phyloP scores from a whole-genome alignment of 768 basidiomycete species.

The Lyophyllum decastes region DNA sequence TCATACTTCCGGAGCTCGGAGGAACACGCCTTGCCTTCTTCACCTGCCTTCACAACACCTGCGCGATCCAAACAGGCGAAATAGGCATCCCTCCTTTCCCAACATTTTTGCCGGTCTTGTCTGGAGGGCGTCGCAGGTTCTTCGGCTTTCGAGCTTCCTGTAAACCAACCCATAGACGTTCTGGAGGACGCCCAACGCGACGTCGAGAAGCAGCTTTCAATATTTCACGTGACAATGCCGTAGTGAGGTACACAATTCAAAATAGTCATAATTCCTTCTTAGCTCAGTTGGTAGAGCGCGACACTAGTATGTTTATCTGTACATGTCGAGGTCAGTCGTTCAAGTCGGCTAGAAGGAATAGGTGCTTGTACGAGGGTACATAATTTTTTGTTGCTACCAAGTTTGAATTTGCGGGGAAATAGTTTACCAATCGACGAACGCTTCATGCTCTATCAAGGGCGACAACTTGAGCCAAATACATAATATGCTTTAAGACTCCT shows the following conservation, averaged over 20 bases:
- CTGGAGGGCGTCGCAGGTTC: slow-evolving; percentile 46
- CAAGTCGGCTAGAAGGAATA: slow-evolving; percentile 13
- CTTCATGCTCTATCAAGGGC: too few relatives aligned
- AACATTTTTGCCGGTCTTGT: slow-evolving; percentile 78
- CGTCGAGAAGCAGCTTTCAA: too few relatives aligned
- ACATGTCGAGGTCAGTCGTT: slow-evolving; percentile 14
- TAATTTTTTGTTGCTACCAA: too few relatives aligned
- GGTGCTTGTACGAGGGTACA: too few relatives aligned
- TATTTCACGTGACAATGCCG: too few relatives aligned
- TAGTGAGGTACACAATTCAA: too few relatives aligned
- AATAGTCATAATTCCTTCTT: slow-evolving; percentile 5
- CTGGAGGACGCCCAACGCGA: too few relatives aligned
- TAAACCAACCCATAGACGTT: slow-evolving; percentile 45
- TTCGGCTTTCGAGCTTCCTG: slow-evolving; percentile 35
- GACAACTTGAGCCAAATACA: too few relatives aligned
- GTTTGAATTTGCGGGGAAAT: too few relatives aligned
- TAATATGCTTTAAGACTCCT: too few relatives aligned
- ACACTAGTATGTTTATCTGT: not conserved
- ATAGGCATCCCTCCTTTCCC: slow-evolving; percentile 83
- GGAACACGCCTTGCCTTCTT: slow-evolving; percentile 63
- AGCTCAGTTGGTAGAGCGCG: slow-evolving; percentile 19
- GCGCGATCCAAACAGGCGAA: slow-evolving; percentile 79
- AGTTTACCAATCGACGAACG: not conserved
- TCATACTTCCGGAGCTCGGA: slow-evolving; percentile 63
- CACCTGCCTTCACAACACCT: slow-evolving; percentile 70